phyloP scores from a whole-genome alignment of 2,329 filamentous ascomycete species.

The Clathrospora elynae region DNA sequence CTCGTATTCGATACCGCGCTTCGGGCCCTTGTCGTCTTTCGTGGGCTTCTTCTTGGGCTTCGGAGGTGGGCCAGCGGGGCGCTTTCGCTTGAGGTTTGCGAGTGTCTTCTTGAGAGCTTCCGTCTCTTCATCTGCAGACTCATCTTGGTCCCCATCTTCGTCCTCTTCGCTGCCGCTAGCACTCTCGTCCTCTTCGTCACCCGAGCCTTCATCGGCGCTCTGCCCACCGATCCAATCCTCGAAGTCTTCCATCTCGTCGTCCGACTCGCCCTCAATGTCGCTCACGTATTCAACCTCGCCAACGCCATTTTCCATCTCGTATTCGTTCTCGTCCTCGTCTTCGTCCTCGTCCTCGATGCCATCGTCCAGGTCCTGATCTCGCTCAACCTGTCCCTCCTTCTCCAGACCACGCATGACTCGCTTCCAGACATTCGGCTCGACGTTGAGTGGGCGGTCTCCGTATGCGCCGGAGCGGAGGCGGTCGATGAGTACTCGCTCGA shows the following conservation, averaged over 20 bases:
- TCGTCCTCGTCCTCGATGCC: slow-evolving; percentile 82
- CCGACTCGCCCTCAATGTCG: slow-evolving; percentile 75
- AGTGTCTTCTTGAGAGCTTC: slow-evolving; percentile 63
- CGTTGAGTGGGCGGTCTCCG: slow-evolving; percentile 91
- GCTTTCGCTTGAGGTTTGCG: slow-evolving; percentile 63
- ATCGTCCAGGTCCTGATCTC: slow-evolving; percentile 87
- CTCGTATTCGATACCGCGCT: slow-evolving; percentile 80
- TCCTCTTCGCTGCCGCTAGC: slow-evolving; percentile 56
- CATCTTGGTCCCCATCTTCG: slow-evolving; percentile 61
- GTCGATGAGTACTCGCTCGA: slow-evolving; percentile 93
- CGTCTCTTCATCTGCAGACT: slow-evolving; percentile 60
- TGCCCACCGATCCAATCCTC: slow-evolving; percentile 91
- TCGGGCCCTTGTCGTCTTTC: slow-evolving; percentile 57
- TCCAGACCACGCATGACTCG: slow-evolving; percentile 92
- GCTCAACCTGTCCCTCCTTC: slow-evolving; percentile 77
- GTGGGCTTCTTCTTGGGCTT: slow-evolving; percentile 64
- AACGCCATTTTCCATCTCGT: slow-evolving; percentile 68
- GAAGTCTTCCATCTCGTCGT: slow-evolving; percentile 72
- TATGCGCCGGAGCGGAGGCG: slow-evolving; percentile 89
- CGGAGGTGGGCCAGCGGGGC: slow-evolving; percentile 54
- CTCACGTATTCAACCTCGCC: slow-evolving; percentile 90
- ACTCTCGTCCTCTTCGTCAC: slow-evolving; percentile 64
- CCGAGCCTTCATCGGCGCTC: slow-evolving; percentile 59
- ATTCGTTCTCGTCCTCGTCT: slow-evolving; percentile 69
- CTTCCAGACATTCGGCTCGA: slow-evolving; percentile 95